Percentiles rank a stretch among this genome's conserved stretches.
Evolutionary conservation across 2,329 filamentous ascomycete genomes (phyloP).

Genomic region (Teratosphaeria gauchensis): DNA sequence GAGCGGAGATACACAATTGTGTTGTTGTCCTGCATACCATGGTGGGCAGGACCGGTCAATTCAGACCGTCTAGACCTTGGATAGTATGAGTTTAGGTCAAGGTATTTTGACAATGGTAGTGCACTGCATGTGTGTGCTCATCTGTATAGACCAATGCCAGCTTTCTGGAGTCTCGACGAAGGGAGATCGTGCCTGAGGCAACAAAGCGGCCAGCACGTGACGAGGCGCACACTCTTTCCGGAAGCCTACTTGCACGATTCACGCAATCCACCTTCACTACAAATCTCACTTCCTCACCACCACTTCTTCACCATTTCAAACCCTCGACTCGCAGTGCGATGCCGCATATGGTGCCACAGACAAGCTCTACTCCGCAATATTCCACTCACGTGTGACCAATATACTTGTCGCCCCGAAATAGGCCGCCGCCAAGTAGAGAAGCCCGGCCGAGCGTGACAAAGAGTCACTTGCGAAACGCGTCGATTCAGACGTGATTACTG

Average conservation of each 20-base stretch:
- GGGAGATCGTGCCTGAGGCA: neutral
- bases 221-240: neutral
- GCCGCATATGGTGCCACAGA: neutral
- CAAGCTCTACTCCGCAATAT: neutral
- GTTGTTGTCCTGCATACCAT: conserved; percentile 21
- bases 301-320: neutral
- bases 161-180: neutral
- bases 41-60: neutral
- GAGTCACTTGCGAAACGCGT: neutral
- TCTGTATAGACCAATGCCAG: neutral
- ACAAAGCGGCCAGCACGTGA: neutral
- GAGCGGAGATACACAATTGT: neutral
- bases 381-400: neutral
- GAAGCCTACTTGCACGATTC: neutral
- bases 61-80: neutral
- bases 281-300: neutral
- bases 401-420: neutral
- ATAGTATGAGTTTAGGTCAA: neutral
- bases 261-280: neutral
- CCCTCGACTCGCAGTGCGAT: neutral
- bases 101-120: neutral
- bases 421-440: neutral
- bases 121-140: neutral
- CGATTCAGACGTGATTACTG: neutral
- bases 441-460: neutral